phyloP scores from a whole-genome alignment of 345 rosid species.

The Eucalyptus urophylla region DNA sequence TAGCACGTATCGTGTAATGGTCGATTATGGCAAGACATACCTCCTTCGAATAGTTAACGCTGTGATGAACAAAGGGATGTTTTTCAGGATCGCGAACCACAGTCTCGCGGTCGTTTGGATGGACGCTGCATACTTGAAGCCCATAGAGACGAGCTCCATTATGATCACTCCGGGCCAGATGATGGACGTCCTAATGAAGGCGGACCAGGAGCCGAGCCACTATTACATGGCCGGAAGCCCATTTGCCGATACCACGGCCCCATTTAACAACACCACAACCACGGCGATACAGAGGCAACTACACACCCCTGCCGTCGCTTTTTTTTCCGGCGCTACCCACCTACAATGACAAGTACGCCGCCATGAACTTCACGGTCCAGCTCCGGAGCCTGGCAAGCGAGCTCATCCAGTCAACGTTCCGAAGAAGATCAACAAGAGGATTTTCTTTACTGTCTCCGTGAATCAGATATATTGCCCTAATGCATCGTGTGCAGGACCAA shows the following conservation, averaged over 20 bases:
- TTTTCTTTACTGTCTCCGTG: constrained; percentile 4
- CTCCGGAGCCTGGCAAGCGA: constrained; percentile 1
- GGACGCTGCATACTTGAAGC: constrained; percentile 11
- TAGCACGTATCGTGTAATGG: not conserved
- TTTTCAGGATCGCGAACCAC: constrained; percentile 13
- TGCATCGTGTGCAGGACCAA: not conserved
- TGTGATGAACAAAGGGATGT: constrained; percentile 11
- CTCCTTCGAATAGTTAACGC: constrained; percentile 8
- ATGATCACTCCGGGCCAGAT: constrained; percentile 34
- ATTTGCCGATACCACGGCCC: constrained; percentile 1
- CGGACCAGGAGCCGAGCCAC: constrained; percentile 1
- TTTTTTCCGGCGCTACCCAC: constrained; percentile 8
- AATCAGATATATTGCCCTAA: constrained; percentile 1
- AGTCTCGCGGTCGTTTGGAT: constrained; percentile 8
- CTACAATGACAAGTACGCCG: not conserved
- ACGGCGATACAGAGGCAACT: constrained; percentile 17
- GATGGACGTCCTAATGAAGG: constrained; percentile 21
- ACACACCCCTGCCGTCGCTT: not conserved
- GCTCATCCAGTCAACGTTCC: constrained; percentile 14
- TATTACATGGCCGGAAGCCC: constrained; percentile 17
- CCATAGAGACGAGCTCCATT: not conserved
- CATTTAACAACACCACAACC: constrained; percentile 6
- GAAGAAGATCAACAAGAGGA: not conserved
- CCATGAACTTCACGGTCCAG: not conserved
- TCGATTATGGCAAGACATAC: constrained; percentile 3